Evolutionary conservation across 768 basidiomycete genomes (phyloP), one percentile per base, ranked within the genome.

Genomic region (Gelatoporia subvermispora): DNA sequence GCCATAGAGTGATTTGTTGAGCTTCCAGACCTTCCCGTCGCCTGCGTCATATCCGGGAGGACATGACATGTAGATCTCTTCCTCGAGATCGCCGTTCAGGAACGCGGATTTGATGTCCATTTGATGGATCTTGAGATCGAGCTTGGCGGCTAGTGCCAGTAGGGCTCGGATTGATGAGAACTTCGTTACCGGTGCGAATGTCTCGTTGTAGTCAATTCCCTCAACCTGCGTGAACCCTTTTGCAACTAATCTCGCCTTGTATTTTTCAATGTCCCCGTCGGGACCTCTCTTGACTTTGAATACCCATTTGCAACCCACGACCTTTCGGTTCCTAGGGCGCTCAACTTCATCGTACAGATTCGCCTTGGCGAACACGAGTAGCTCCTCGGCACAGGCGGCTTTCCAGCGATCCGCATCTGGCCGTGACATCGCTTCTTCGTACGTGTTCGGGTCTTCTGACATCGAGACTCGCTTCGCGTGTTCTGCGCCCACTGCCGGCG

Each of bases 61-160:
- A 41, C 69, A 65, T 8, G 62, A 28, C 72, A 79, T 75, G 60
- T 70, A 78, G 35, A 79, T 72, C 8, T 60, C 58, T 24, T 67
- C 56, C 24, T 61, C 62, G 22, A 76, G 65, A 21, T 67, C 56
- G 2, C 65, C 60, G 46, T 67, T 72, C 0, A 78, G 64, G 53
- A 68, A 77, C 0, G 71, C 72, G 0, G 60, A 60, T 25, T 70
- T 71, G 16, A 78, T 65, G 53, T 81, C 72, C 8, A 76, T 57
- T 41, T 63, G 62, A 17, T 71, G 54, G 4, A 78, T 39, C 4
- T 74, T 58, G 49, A 68, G 67, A 22, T 65, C 52, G 8, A 66
- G 40, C 0, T 45, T 5, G 0, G 72, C 70, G 0, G 73, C 71
- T 16, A 74, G 37, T 2, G 72, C 66, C 2, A 78, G 58, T 11